Conservation (phyloP, 2,329 filamentous ascomycete species). For the Xylaria sp. region DNA sequence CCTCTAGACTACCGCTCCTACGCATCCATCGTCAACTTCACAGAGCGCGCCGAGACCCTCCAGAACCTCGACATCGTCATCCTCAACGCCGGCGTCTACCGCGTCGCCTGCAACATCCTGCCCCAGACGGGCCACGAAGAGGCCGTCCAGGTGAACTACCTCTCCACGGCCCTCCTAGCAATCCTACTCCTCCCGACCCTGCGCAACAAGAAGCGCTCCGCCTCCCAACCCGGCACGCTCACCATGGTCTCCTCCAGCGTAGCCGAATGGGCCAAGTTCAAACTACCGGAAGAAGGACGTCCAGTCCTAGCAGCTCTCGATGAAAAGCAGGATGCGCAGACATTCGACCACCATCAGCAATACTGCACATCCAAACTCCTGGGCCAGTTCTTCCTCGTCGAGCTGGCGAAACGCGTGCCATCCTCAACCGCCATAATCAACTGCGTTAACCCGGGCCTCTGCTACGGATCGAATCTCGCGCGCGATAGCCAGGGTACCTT, state of each 20-base stretch:
- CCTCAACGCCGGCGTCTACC: slow-evolving; percentile 31
- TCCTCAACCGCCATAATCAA: slow-evolving; percentile 15
- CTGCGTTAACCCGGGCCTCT: slow-evolving; percentile 18
- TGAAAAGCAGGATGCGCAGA: neutral
- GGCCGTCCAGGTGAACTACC: slow-evolving; percentile 48
- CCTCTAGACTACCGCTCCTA: slow-evolving; percentile 35
- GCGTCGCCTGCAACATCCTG: slow-evolving; percentile 18
- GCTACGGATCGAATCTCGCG: slow-evolving; percentile 9
- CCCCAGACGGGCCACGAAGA: slow-evolving; percentile 33
- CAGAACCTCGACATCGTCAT: slow-evolving; percentile 37
- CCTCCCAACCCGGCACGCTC: slow-evolving; percentile 14
- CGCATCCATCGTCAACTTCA: slow-evolving; percentile 37
- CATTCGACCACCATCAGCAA: slow-evolving; percentile 14
- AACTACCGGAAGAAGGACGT: neutral
- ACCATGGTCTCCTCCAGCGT: slow-evolving; percentile 28
- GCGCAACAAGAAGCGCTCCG: slow-evolving; percentile 29
- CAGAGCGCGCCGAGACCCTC: slow-evolving; percentile 30
- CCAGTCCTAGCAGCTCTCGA: slow-evolving; percentile 7
- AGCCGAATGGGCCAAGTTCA: slow-evolving; percentile 8
- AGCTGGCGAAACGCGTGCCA: slow-evolving; percentile 28
- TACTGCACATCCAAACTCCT: slow-evolving; percentile 28
- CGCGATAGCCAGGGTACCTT: slow-evolving; percentile 14
- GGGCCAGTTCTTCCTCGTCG: slow-evolving; percentile 28
- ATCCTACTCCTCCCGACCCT: slow-evolving; percentile 44
- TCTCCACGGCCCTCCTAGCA: slow-evolving; percentile 45